Evolutionary conservation across 768 basidiomycete genomes (phyloP).

Genomic region (Termitomyces sp.): DNA sequence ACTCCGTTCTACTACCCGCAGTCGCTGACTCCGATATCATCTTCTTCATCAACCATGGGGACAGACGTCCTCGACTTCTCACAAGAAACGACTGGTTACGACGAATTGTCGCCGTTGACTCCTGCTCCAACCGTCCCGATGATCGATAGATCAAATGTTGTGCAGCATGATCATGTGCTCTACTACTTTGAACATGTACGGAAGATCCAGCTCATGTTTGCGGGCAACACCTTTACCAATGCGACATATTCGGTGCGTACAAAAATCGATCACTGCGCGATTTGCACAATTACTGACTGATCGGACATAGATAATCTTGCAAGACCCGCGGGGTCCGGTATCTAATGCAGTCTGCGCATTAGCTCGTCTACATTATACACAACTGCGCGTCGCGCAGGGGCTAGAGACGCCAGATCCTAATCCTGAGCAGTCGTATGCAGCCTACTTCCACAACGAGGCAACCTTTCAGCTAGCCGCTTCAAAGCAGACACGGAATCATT

Average conservation of each 20-base stretch:
- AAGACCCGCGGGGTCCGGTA: constrained; percentile 67
- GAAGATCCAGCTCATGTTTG: constrained; percentile 62
- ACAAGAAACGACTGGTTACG: constrained; percentile 30
- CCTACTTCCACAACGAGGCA: constrained; percentile 69
- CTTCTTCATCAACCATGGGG: constrained; percentile 24
- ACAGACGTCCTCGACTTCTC: constrained; percentile 26
- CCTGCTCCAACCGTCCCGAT: constrained; percentile 10
- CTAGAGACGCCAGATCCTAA: constrained; percentile 49
- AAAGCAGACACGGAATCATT: constrained; percentile 48
- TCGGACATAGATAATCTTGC: constrained; percentile 43
- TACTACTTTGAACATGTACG: constrained; percentile 77
- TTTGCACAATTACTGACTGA: constrained; percentile 7
- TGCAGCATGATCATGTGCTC: constrained; percentile 57
- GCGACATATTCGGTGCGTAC: constrained; percentile 60
- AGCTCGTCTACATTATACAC: constrained; percentile 64
- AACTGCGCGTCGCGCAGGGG: constrained; percentile 59
- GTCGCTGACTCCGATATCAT: constrained; percentile 21
- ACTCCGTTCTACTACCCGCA: constrained; percentile 27
- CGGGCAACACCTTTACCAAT: constrained; percentile 57
- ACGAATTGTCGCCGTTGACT: constrained; percentile 21
- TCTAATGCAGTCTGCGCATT: constrained; percentile 76
- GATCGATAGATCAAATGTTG: constrained; percentile 33
- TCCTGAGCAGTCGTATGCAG: constrained; percentile 54
- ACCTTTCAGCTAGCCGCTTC: constrained; percentile 54
- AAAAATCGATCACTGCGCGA: neutral